phyloP scores from a whole-genome alignment of 768 basidiomycete species.

The Tulasnella sp. region DNA sequence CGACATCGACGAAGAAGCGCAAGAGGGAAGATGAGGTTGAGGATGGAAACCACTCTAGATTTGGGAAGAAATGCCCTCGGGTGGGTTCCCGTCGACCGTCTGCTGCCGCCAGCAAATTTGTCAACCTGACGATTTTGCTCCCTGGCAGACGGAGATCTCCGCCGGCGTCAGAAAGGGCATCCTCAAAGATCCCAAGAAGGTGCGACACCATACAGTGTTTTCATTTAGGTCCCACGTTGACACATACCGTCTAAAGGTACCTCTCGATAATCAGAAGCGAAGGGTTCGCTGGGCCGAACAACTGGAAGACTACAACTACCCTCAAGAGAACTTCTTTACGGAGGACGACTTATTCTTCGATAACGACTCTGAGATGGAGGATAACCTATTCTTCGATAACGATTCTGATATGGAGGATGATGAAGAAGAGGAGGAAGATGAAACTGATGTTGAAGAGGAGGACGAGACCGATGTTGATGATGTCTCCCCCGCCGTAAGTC shows the following conservation, averaged over 20 bases:
- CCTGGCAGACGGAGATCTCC: not conserved
- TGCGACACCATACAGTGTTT: not conserved
- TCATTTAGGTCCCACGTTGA: not conserved
- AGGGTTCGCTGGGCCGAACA: not conserved
- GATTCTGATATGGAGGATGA: too few species aligned
- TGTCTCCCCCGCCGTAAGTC: not conserved
- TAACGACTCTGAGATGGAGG: too few species aligned
- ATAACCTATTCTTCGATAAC: too few species aligned
- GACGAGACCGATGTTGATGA: not conserved
- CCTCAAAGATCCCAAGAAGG: not conserved
- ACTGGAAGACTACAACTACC: not conserved
- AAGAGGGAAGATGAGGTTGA: not conserved
- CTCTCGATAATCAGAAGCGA: not conserved
- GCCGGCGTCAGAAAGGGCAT: not conserved
- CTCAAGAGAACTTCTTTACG: not conserved
- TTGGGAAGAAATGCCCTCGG: not conserved
- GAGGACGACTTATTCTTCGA: not conserved
- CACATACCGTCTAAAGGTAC: not conserved
- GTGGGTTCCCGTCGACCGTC: not conserved
- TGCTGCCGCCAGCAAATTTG: not conserved
- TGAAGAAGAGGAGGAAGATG: too few species aligned
- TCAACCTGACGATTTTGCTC: not conserved
- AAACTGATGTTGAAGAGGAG: too few species aligned
- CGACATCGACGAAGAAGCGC: not conserved
- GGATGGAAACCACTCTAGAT: not conserved